Conservation (phyloP, 805 yeast genomes). For the Candida piceae region DNA sequence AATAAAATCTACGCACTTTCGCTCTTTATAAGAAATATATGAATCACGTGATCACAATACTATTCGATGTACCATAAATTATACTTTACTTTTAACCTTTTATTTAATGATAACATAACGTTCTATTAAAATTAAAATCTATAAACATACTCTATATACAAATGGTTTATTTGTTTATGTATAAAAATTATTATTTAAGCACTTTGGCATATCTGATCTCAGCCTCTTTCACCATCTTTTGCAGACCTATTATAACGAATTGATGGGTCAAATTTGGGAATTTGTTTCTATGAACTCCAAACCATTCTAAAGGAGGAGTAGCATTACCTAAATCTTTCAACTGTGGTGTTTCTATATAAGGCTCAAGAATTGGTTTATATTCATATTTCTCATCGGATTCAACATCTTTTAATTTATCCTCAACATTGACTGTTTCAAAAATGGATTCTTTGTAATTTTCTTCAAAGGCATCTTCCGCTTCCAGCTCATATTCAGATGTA, state of each 20-base stretch:
- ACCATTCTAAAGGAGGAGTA: slow-evolving; percentile 98
- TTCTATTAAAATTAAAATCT: too few relatives aligned
- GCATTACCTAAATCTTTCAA: slow-evolving; percentile 91
- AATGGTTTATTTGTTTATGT: too few relatives aligned
- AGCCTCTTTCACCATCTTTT: slow-evolving; percentile 66
- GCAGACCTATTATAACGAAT: slow-evolving; percentile 65
- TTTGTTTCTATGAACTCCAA: slow-evolving; percentile 83
- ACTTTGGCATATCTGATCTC: slow-evolving; percentile 48
- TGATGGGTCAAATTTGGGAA: slow-evolving; percentile 88
- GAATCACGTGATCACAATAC: too few relatives aligned
- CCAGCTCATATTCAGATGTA: slow-evolving; percentile 25
- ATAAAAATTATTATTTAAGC: too few relatives aligned
- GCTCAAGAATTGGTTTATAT: slow-evolving; percentile 66
- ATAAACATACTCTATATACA: too few relatives aligned
- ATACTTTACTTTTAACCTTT: too few relatives aligned
- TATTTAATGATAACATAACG: too few relatives aligned
- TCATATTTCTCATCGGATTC: slow-evolving; percentile 42
- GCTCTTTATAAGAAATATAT: too few relatives aligned
- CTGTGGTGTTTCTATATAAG: slow-evolving; percentile 84
- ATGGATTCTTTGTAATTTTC: slow-evolving; percentile 31
- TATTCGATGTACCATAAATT: too few relatives aligned
- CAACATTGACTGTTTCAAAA: slow-evolving; percentile 31
- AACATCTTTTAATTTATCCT: slow-evolving; percentile 41
- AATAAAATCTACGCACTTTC: too few relatives aligned
- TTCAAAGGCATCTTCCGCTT: slow-evolving; percentile 28